phyloP scores from a whole-genome alignment of 257 asterid species.

The Ballota nigra region DNA sequence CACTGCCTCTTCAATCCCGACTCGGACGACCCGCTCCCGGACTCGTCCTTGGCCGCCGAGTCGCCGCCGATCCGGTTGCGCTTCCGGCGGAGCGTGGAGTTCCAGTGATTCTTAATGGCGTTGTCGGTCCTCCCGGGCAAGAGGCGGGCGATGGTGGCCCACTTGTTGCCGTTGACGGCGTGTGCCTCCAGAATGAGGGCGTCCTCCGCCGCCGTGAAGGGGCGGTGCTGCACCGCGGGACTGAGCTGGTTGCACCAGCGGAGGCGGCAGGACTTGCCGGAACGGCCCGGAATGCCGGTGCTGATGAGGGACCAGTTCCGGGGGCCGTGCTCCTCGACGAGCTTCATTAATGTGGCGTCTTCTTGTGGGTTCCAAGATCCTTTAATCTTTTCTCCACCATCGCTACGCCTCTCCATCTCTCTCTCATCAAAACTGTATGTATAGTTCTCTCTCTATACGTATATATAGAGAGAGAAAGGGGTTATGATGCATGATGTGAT shows the following conservation, averaged over 20 bases:
- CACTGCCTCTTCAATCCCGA: constrained; percentile 38
- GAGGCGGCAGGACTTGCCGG: constrained; percentile 69
- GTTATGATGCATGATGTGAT: constrained; percentile 19
- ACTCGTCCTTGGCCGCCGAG: constrained; percentile 18
- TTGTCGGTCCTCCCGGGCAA: constrained; percentile 70
- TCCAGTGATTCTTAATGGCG: constrained; percentile 67
- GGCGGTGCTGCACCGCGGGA: constrained; percentile 60
- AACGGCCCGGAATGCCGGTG: constrained; percentile 54
- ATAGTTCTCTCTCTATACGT: background rate
- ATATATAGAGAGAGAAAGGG: background rate
- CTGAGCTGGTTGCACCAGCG: constrained; percentile 89
- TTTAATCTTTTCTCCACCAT: constrained; percentile 25
- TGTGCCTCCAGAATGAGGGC: constrained; percentile 46
- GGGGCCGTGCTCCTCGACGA: constrained; percentile 61
- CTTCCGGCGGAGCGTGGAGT: constrained; percentile 52
- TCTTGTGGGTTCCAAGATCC: constrained; percentile 68
- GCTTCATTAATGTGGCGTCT: constrained; percentile 41
- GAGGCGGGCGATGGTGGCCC: constrained; percentile 62
- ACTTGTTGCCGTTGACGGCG: constrained; percentile 48
- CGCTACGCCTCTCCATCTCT: constrained; percentile 1
- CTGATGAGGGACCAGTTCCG: constrained; percentile 70
- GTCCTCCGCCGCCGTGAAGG: constrained; percentile 57
- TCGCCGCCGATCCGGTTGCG: background rate
- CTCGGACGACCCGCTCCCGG: constrained; percentile 34
- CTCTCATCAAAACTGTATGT: background rate